Conservation (phyloP, 495 filamentous ascomycete species). For the Penicillium cinerascens region DNA sequence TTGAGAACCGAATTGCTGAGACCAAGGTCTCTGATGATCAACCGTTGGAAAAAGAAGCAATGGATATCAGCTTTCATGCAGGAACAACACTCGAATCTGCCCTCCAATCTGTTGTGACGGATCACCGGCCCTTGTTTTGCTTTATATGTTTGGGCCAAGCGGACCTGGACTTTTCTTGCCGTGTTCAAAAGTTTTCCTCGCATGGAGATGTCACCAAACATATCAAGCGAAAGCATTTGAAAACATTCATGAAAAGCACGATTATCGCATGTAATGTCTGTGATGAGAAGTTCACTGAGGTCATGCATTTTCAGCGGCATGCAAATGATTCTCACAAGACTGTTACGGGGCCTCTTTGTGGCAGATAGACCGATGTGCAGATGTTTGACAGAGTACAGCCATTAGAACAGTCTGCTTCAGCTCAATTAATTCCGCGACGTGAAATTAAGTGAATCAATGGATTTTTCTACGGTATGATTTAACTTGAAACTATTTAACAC, state of each 20-base stretch:
- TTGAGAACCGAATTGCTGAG: background rate
- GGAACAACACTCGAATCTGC: slow-evolving; percentile 4
- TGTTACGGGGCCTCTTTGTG: slow-evolving; percentile 11
- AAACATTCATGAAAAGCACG: slow-evolving; percentile 15
- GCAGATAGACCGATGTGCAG: no score
- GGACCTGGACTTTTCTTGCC: slow-evolving; percentile 24
- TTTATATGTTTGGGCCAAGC: slow-evolving; percentile 39
- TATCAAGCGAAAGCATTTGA: slow-evolving; percentile 39
- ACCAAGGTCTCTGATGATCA: no score
- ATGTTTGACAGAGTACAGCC: no score
- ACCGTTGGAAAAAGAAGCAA: no score
- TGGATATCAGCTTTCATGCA: no score
- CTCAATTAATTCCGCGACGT: no score
- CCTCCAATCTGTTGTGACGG: slow-evolving; percentile 25
- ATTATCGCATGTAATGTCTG: slow-evolving; percentile 20
- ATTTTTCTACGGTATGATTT: no score
- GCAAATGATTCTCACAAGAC: slow-evolving; percentile 19
- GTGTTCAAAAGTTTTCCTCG: slow-evolving; percentile 26
- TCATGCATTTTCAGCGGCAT: slow-evolving; percentile 20
- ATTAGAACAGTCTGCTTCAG: no score
- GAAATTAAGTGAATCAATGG: no score
- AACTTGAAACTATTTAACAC: no score
- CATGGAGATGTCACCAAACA: slow-evolving; percentile 38
- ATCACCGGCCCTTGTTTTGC: slow-evolving; percentile 34
- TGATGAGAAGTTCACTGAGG: slow-evolving; percentile 13